These are phyloP conservation scores for Candida silvicultrix DNA, from an alignment of 805 yeast genomes.

Conservation along the genomic window DNA sequence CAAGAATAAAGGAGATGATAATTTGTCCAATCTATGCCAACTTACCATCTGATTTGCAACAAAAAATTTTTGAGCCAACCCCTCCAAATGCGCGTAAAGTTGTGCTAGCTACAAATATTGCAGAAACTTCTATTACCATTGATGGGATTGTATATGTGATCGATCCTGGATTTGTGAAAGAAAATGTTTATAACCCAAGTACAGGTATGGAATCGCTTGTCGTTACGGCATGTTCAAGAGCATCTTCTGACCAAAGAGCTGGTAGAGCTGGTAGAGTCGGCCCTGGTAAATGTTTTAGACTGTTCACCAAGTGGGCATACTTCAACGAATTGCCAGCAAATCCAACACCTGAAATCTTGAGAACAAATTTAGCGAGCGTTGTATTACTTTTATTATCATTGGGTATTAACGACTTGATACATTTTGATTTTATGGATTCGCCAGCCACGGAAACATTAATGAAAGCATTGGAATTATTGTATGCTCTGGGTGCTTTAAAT, in stretches of 20 bases:
- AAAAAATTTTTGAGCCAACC: conserved; percentile 79
- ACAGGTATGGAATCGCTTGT: conserved; percentile 85
- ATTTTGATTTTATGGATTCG: conserved; percentile 87
- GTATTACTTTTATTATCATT: conserved; percentile 72
- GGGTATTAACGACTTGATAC: conserved; percentile 76
- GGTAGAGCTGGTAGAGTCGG: conserved; percentile 99
- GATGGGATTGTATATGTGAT: conserved; percentile 94
- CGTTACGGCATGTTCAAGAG: conserved; percentile 86
- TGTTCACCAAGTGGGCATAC: conserved; percentile 81
- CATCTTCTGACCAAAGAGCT: conserved; percentile 94
- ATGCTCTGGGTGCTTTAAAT: conserved; percentile 81
- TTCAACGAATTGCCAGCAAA: conserved; percentile 68
- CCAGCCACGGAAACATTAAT: conserved; percentile 73
- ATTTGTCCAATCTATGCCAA: conserved; percentile 90
- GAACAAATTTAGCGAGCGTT: conserved; percentile 75
- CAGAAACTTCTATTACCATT: conserved; percentile 93
- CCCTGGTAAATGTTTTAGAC: conserved; percentile 90
- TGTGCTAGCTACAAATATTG: conserved; percentile 92
- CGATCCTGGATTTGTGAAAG: conserved; percentile 93
- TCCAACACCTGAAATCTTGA: conserved; percentile 87
- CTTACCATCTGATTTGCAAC: conserved; percentile 79
- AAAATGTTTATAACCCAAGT: conserved; percentile 80
- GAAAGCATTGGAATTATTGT: conserved; percentile 74
- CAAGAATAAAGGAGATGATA: conserved; percentile 44
- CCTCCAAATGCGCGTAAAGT: conserved; percentile 77